Conservation (phyloP, 176 grass and related monocot genomes). For the Aegilops speltoides region DNA sequence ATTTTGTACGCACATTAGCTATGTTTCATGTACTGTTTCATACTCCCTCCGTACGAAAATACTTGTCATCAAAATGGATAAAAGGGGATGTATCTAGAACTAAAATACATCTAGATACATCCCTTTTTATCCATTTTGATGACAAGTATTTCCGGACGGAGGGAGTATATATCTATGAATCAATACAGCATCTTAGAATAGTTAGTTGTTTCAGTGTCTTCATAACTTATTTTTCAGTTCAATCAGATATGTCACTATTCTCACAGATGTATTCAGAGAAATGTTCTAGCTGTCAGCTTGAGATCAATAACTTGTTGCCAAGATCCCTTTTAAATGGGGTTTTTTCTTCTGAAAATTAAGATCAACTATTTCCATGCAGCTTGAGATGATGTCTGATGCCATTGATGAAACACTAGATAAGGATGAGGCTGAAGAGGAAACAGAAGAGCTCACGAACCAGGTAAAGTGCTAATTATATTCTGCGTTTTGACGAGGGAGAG, state of each 20-base stretch:
- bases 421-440: conserved; percentile 98
- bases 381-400: conserved; percentile 97
- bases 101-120: too few species aligned
- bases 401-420: conserved; percentile 97
- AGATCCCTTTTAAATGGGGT: background rate
- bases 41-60: too few species aligned
- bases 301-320: background rate
- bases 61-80: too few species aligned
- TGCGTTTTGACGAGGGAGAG: background rate
- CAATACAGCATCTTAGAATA: background rate
- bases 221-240: too few species aligned
- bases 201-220: background rate
- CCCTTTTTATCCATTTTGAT: too few species aligned
- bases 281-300: background rate
- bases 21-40: too few species aligned
- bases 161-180: background rate
- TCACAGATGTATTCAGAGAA: background rate
- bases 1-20: background rate
- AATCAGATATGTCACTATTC: too few species aligned
- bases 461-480: conserved; percentile 35
- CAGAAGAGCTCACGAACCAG: conserved; percentile 98
- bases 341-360: conserved; percentile 6
- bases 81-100: too few species aligned
- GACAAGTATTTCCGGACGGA: too few species aligned
- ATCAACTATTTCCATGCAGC: conserved; percentile 43